Evolutionary conservation across 768 basidiomycete species (phyloP), one percentile per base, ranked within the genome.

Genomic region (Sarcodon aspratus): DNA sequence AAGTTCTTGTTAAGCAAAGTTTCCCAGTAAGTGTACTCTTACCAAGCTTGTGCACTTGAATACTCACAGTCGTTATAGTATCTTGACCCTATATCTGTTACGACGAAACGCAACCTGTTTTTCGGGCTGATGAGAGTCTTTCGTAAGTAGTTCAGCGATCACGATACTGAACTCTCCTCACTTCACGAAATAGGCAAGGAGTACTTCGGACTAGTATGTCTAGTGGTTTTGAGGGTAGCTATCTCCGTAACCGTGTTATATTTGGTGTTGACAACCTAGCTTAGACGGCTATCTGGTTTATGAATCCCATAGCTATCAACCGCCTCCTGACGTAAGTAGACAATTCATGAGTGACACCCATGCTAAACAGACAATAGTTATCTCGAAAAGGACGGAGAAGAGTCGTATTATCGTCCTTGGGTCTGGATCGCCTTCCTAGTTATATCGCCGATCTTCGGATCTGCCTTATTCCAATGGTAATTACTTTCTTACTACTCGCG

Each of bases 401-500:
- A 61, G 18, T 69, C 79, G 0, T 55, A 62, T 7, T 61, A 82
- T 32, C 71, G 72, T 34, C 85, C 85, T 1, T 85, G 83, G 76
- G 73, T 85, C 7, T 87, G 84, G 83, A 73, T 85, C 11, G 33
- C 63, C 0, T 64, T 66, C 57, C 64, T 80, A 10, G 72, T 78
- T 52, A 44, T 73, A 6, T 78, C 76, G 10, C 74, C 78, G 10
- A 57, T 68, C 4, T 0, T 72, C 9, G 64, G 61, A 10, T 65
- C 72, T 5, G 18, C 82, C 7, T 54, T 64, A 31, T 68, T 73
- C 48, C 78, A 85, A 53, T 71, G 69, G 63, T 42, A 9, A 17
- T 15, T 42, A 18, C 40, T 27, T 8, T 17, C 13, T 13, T 17
- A 42, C 40, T 42, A 15, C 40, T 27, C 21, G 27, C 2, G 15